Evolutionary conservation across 164 flowering plant species (phyloP), one percentile per base, ranked within the genome.

Genomic region (Kingdonia uniflora): DNA sequence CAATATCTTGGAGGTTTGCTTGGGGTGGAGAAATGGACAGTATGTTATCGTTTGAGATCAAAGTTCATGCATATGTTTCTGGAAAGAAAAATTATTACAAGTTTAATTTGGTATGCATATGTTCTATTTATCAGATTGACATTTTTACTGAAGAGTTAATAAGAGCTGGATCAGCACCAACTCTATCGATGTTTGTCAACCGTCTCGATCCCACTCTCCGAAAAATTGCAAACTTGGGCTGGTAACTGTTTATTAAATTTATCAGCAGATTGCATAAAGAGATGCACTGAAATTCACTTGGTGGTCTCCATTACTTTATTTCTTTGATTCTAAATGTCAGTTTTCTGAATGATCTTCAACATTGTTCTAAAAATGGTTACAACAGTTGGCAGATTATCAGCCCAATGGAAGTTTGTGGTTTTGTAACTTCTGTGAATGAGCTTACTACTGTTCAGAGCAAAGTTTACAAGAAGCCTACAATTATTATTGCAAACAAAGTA

Each of bases 301-400:
- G 1, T 49, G 33, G 51, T 6, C 14, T 37, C 24, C 24, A 5
- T 54, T 21, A 19, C 16, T 35, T 49, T 19, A 29, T 17, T 40
- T 2, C 2, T 39, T 21, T 15, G 25, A 21, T n/a, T 21, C 15
- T n/a, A 35, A 39, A 14, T 22, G 19, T 19, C 12, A 17, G 8
- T 15, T n/a, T n/a, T 14, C 21, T 47, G 35, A 23, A 56, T 56
- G 15, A 43, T 29, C 25, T 56, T 40, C 38, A 37, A 21, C 15
- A 15, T 41, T 29, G 10, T 21, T 33, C 11, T 23, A 0, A 26
- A 17, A 45, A 19, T 14, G 50, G 23, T 49, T 29, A 8, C 35
- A 29, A 42, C 67, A 67, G 71, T 58, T 67, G 71, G 71, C 71
- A 67, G 57, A 51, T 67, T 44, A 67, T 67, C 60, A 67, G 71